Conservation (phyloP, 73 alveolate genomes). For the Strombidium stylifer region DNA sequence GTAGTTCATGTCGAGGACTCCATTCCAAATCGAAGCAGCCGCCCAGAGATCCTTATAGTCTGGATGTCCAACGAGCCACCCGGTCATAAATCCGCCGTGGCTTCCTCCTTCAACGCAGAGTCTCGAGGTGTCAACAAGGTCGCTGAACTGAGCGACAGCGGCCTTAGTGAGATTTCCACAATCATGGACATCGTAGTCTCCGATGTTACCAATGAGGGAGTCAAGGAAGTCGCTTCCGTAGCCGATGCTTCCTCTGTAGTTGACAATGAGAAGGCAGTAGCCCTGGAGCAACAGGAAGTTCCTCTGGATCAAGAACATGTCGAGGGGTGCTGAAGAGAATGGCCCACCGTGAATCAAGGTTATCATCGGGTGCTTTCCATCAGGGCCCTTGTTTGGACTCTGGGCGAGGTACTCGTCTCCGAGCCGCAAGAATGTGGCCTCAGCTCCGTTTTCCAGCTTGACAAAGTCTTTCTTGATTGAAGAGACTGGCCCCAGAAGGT, state of each 20-base stretch:
- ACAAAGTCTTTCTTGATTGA: background rate
- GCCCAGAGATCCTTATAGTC: slow-evolving; percentile 35
- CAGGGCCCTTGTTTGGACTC: background rate
- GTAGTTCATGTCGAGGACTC: slow-evolving; percentile 43
- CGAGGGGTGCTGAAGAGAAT: slow-evolving; percentile 14
- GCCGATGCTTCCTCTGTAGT: slow-evolving; percentile 51
- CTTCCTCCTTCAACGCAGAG: slow-evolving; percentile 59
- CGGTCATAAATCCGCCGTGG: slow-evolving; percentile 65
- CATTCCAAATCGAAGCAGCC: slow-evolving; percentile 44
- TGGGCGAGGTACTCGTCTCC: too few species aligned
- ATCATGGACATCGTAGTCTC: slow-evolving; percentile 50
- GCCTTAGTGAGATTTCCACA: slow-evolving; percentile 20
- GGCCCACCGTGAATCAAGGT: slow-evolving; percentile 70
- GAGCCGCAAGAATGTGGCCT: too few species aligned
- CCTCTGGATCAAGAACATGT: slow-evolving; percentile 8
- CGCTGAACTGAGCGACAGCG: slow-evolving; percentile 18
- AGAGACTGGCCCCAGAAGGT: slow-evolving; percentile 1
- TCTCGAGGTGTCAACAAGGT: slow-evolving; percentile 15
- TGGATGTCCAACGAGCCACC: slow-evolving; percentile 40
- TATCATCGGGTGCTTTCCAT: slow-evolving; percentile 25
- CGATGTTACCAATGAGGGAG: slow-evolving; percentile 45
- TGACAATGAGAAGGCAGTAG: slow-evolving; percentile 15
- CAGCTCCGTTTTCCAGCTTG: slow-evolving; percentile 32
- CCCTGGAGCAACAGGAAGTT: slow-evolving; percentile 21
- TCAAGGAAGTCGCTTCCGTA: slow-evolving; percentile 43